Percentiles rank a stretch among this genome's conserved stretches.
phyloP scores from a whole-genome alignment of 2,329 filamentous ascomycete genomes.

The Calonectria pauciramosa region DNA sequence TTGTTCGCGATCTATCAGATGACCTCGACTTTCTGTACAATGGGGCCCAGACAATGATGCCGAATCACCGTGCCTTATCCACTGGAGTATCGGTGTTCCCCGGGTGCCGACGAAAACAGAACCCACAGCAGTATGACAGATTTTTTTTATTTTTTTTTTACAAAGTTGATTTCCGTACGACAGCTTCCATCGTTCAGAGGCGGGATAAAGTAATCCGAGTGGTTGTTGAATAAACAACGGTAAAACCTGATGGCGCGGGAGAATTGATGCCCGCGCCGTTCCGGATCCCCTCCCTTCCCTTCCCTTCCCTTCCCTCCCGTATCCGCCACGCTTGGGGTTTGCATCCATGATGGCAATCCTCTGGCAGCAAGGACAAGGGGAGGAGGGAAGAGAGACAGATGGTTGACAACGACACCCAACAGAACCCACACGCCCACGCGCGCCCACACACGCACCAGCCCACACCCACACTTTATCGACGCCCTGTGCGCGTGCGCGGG shows the following conservation, averaged over 20 bases:
- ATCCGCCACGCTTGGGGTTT: neutral
- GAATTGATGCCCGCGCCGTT: slow-evolving; percentile 13
- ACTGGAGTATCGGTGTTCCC: neutral
- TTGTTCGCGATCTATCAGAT: neutral
- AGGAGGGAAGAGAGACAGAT: neutral
- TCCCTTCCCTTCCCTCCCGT: slow-evolving; percentile 1
- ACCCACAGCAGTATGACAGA: neutral
- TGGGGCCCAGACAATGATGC: neutral
- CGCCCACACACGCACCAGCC: neutral
- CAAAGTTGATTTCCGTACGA: neutral
- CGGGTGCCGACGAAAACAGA: neutral
- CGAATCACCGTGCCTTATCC: neutral
- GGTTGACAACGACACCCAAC: neutral
- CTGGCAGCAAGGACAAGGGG: neutral
- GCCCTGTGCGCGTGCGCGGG: neutral
- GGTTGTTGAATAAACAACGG: neutral
- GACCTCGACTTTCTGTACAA: neutral
- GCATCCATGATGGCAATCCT: neutral
- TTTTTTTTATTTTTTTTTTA: neutral
- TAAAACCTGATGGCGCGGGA: neutral
- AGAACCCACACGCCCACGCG: neutral
- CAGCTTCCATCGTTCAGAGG: neutral
- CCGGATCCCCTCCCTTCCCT: neutral
- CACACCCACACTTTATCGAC: neutral
- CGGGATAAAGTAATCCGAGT: neutral